phyloP scores from a whole-genome alignment of 495 filamentous ascomycete genomes.

The Penicillium verhagenii region DNA sequence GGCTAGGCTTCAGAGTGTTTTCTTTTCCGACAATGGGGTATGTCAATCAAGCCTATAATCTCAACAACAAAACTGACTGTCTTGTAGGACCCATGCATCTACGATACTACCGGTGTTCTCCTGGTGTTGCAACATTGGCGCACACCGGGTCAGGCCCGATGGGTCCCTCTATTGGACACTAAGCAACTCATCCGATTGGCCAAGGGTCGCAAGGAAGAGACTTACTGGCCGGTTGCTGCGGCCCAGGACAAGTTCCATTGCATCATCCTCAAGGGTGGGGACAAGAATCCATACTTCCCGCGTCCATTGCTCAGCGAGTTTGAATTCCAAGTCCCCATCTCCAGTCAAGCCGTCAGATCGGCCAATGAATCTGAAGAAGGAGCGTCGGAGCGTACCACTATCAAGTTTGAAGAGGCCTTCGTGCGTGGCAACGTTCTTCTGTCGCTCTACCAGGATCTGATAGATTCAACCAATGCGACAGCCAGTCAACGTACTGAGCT shows the following conservation, averaged over 20 bases:
- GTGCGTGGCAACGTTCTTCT: constrained; percentile 71
- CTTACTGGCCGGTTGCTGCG: constrained; percentile 94
- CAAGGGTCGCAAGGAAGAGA: constrained; percentile 79
- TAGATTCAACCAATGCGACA: constrained; percentile 58
- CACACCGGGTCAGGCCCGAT: constrained; percentile 74
- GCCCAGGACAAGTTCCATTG: constrained; percentile 93
- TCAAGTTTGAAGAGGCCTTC: constrained; percentile 70
- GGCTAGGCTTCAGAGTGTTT: constrained; percentile 70
- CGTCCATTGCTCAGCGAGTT: constrained; percentile 90
- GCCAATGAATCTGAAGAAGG: constrained; percentile 40
- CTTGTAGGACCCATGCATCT: constrained; percentile 83
- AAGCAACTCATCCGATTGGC: constrained; percentile 76
- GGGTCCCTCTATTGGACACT: constrained; percentile 91
- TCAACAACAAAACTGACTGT: constrained; percentile 17
- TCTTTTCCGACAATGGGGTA: constrained; percentile 87
- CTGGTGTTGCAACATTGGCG: constrained; percentile 91
- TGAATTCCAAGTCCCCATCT: constrained; percentile 82
- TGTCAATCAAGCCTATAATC: constrained; percentile 21
- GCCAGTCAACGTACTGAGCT: constrained; percentile 65
- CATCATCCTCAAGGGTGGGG: constrained; percentile 95
- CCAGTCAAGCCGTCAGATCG: constrained; percentile 44
- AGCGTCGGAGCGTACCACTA: constrained; percentile 34
- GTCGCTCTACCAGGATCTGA: constrained; percentile 67
- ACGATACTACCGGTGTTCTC: constrained; percentile 84
- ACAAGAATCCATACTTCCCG: constrained; percentile 92